phyloP scores from a whole-genome alignment of 768 basidiomycete species.

The Hirschioporus abietinus region DNA sequence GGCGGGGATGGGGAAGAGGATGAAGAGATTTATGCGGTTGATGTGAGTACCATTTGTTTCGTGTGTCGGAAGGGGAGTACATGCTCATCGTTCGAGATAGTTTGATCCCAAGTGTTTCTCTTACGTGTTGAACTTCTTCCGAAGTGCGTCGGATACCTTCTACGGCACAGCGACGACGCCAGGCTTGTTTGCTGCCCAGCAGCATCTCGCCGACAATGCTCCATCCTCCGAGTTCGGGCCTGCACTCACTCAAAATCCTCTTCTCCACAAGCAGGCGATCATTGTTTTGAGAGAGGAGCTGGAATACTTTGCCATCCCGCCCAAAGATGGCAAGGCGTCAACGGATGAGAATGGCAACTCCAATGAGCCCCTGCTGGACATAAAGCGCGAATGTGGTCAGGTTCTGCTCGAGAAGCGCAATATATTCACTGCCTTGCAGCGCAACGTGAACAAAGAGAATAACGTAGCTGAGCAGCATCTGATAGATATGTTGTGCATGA shows the following conservation, averaged over 20 bases:
- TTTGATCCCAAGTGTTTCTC: slow-evolving; percentile 97
- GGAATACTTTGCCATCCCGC: slow-evolving; percentile 96
- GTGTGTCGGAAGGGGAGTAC: slow-evolving; percentile 1
- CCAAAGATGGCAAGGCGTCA: slow-evolving; percentile 50
- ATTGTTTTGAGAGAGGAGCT: slow-evolving; percentile 97
- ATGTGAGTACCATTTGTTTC: slow-evolving; percentile 55
- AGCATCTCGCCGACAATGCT: slow-evolving; percentile 65
- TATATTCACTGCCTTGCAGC: slow-evolving; percentile 96
- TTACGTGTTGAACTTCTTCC: slow-evolving; percentile 91
- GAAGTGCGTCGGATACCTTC: slow-evolving; percentile 80
- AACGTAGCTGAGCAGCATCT: slow-evolving; percentile 98
- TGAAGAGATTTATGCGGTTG: slow-evolving; percentile 93
- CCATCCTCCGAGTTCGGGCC: slow-evolving; percentile 56
- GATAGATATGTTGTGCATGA: slow-evolving; percentile 99
- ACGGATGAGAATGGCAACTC: slow-evolving; percentile 80
- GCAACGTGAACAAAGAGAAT: slow-evolving; percentile 99
- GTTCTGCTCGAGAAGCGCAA: slow-evolving; percentile 84
- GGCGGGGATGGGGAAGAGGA: slow-evolving; percentile 71
- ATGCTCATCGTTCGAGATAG: slow-evolving; percentile 33
- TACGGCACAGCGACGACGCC: slow-evolving; percentile 76
- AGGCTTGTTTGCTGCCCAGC: slow-evolving; percentile 74
- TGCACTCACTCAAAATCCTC: slow-evolving; percentile 77
- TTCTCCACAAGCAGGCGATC: slow-evolving; percentile 94
- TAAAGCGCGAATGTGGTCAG: slow-evolving; percentile 84
- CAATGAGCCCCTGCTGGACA: slow-evolving; percentile 66